phyloP scores from a whole-genome alignment of 371 early-diverging fungal genomes.

The Thermomucor indicae-seudaticae region DNA sequence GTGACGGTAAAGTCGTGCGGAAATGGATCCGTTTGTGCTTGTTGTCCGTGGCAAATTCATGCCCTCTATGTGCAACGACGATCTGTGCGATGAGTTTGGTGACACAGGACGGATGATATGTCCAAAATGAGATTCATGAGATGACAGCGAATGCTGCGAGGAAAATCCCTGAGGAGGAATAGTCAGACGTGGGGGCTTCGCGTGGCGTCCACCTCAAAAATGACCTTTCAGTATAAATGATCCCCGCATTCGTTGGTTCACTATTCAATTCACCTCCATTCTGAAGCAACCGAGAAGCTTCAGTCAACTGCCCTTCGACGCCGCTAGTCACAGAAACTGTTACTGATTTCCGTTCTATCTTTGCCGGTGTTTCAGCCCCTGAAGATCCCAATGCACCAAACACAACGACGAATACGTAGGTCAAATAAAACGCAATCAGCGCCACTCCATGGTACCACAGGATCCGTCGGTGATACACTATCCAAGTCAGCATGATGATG shows the following conservation, averaged over 20 bases:
- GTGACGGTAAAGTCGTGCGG: conserved; percentile 26
- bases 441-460: conserved; percentile 56
- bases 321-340: conserved; percentile 12
- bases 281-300: conserved; percentile 20
- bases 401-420: conserved; percentile 57
- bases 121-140: conserved; percentile 33
- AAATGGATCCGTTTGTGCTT: conserved; percentile 35
- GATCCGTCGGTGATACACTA: conserved; percentile 58
- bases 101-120: conserved; percentile 44
- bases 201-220: background rate
- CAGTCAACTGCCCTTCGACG: conserved; percentile 21
- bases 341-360: conserved; percentile 22
- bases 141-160: conserved; percentile 7
- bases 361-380: conserved; percentile 22
- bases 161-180: conserved; percentile 28
- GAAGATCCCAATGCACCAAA: conserved; percentile 28
- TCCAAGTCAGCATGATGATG: conserved; percentile 54
- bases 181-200: conserved; percentile 18
- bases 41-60: conserved; percentile 25
- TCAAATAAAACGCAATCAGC: conserved; percentile 48
- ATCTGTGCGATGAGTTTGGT: conserved; percentile 26
- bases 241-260: too few species aligned
- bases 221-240: background rate
- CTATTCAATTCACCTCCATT: conserved; percentile 13
- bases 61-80: conserved; percentile 29